Evolutionary conservation across 768 basidiomycete species (phyloP), one percentile per base, ranked within the genome.

Genomic region (Pleurotus ostreatus): DNA sequence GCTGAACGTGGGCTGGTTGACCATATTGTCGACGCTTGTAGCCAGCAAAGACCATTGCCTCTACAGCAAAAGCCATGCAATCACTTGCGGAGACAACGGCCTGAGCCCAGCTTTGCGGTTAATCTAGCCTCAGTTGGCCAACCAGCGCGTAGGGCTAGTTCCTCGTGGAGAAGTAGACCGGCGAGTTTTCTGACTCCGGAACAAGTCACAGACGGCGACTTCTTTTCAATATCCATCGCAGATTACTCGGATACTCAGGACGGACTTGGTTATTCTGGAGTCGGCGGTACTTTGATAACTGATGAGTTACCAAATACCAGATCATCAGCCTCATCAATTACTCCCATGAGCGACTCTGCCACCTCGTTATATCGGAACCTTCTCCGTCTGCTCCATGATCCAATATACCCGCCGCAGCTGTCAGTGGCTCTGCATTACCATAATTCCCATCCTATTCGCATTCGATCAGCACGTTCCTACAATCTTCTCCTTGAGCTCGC

Each of bases 361-460:
- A 61, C 63, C 43, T 56, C 70, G 0, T 66, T 85, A 0, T 76
- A 77, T 59, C 68, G 65, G 34, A 79, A 78, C 60, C 68, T 83
- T 46, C 61, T 79, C 25, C 68, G 66, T 59, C 68, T 78, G 38
- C 55, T 75, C 37, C 68, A 65, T 20, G 60, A 62, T n/a, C 66
- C 62, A 6, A 71, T 68, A 23, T 44, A 59, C 12, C 67, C 71
- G 15, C 62, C 64, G 44, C 66, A 78, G 40, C 66, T 57, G 40
- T 22, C 74, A 2, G 66, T 63, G 6, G 60, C 84, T n/a, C 51
- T 83, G n/a, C 73, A 78, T 53, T 83, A 80, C 61, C 81, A 86
- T 63, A 18, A 41, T 26, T 55, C 68, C 34, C 70, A 75, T 60
- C 67, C 71, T 11, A 58, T 59, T 34, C 51, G 51, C 51, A 61